phyloP scores from a whole-genome alignment of 1,139 yeast genomes.

The Pichia inconspicua region DNA sequence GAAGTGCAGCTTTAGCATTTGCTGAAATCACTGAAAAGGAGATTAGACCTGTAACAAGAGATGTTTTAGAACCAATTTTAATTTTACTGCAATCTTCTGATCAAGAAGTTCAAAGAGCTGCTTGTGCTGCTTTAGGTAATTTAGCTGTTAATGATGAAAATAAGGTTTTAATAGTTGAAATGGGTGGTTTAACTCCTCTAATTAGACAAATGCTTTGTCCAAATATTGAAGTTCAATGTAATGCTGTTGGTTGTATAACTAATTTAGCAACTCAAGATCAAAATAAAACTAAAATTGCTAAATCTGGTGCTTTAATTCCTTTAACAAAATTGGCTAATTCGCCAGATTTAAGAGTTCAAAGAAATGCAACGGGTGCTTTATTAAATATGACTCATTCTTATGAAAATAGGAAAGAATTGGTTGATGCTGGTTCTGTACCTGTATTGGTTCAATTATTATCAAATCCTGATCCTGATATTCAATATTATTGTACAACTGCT shows the following conservation, averaged over 20 bases:
- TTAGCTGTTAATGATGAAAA: slow-evolving; percentile 95
- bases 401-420: slow-evolving; percentile 93
- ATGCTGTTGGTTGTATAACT: slow-evolving; percentile 98
- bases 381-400: slow-evolving; percentile 97
- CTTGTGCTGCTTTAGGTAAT: slow-evolving; percentile 97
- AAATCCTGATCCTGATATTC: slow-evolving; percentile 91
- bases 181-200: slow-evolving; percentile 96
- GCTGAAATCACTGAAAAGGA: slow-evolving; percentile 98
- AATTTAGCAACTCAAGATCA: slow-evolving; percentile 98
- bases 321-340: slow-evolving; percentile 90
- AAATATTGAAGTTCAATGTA: slow-evolving; percentile 96
- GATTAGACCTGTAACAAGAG: slow-evolving; percentile 81
- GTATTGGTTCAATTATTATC: slow-evolving; percentile 84
- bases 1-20: slow-evolving; percentile 97
- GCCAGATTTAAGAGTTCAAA: slow-evolving; percentile 89
- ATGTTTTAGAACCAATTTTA: slow-evolving; percentile 87
- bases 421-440: slow-evolving; percentile 97
- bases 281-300: slow-evolving; percentile 90
- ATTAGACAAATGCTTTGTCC: slow-evolving; percentile 97
- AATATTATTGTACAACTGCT: slow-evolving; percentile 96
- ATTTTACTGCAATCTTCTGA: slow-evolving; percentile 81
- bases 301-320: slow-evolving; percentile 93
- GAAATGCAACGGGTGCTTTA: slow-evolving; percentile 97
- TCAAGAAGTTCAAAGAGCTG: slow-evolving; percentile 94
- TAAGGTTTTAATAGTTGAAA: slow-evolving; percentile 85